These are phyloP conservation scores for Komagataella ulmi DNA, from an alignment of 805 yeast genomes.

Conservation along the genomic window DNA sequence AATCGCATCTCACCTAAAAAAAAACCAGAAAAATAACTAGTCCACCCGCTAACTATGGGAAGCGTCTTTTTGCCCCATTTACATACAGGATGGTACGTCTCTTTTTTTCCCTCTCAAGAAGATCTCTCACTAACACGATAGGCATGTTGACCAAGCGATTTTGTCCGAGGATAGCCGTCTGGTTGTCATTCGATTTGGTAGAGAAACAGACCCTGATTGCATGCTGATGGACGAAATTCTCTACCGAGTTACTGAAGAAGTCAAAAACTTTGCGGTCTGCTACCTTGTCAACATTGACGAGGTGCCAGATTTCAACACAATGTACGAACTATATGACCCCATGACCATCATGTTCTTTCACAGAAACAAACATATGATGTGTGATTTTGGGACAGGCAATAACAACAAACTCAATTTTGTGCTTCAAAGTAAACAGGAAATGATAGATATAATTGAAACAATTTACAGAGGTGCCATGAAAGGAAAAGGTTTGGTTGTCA, in stretches of 20 bases:
- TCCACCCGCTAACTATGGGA: constrained; percentile 35
- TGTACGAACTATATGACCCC: constrained; percentile 87
- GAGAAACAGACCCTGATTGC: constrained; percentile 63
- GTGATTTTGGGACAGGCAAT: constrained; percentile 97
- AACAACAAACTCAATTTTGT: constrained; percentile 86
- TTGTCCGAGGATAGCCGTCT: constrained; percentile 79
- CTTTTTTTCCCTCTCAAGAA: background rate
- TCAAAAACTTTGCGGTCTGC: constrained; percentile 76
- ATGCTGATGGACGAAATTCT: constrained; percentile 85
- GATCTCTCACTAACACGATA: constrained; percentile 1
- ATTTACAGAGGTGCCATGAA: constrained; percentile 84
- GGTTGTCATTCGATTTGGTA: constrained; percentile 82
- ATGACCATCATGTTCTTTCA: constrained; percentile 84
- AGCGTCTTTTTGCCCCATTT: constrained; percentile 74
- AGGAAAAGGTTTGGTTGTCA: constrained; percentile 82
- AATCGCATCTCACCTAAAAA: background rate
- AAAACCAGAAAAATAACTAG: background rate
- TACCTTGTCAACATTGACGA: constrained; percentile 81
- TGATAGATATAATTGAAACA: constrained; percentile 84
- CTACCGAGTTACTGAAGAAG: constrained; percentile 67
- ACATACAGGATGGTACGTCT: constrained; percentile 49
- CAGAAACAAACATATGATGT: constrained; percentile 92
- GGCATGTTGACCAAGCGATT: constrained; percentile 97
- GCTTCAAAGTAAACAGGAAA: constrained; percentile 67
- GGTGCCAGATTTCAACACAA: constrained; percentile 82